Percentiles rank a stretch among this genome's conserved stretches.
Evolutionary conservation across 129 eudicot genomes (phyloP).

Genomic region (Sambucus nigra): DNA sequence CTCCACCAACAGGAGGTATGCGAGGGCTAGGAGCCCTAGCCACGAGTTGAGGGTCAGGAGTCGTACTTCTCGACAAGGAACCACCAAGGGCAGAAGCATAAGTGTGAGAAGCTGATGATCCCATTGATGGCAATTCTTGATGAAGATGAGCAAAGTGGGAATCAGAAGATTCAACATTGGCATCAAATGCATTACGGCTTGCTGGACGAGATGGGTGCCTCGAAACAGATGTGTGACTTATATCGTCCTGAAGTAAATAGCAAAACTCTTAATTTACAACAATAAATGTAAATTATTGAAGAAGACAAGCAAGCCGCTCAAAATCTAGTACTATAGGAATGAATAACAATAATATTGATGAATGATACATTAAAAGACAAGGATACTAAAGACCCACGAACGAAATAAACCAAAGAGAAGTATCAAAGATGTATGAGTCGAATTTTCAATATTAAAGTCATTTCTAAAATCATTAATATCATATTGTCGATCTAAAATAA

Average conservation of each 20-base stretch:
- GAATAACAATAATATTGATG: background rate
- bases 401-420: background rate
- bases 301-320: background rate
- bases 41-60: slow-evolving; percentile 72
- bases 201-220: slow-evolving; percentile 68
- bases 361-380: background rate
- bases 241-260: slow-evolving; percentile 47
- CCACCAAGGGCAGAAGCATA: slow-evolving; percentile 85
- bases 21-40: slow-evolving; percentile 71
- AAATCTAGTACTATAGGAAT: background rate
- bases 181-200: slow-evolving; percentile 65
- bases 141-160: slow-evolving; percentile 45
- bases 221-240: slow-evolving; percentile 37
- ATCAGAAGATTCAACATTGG: slow-evolving; percentile 39
- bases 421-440: background rate
- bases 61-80: slow-evolving; percentile 79
- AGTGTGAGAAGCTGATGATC: slow-evolving; percentile 42
- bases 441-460: background rate
- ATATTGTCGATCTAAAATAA: background rate
- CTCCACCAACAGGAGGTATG: slow-evolving; percentile 51
- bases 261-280: slow-evolving; percentile 3
- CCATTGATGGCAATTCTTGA: slow-evolving; percentile 32
- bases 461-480: background rate
- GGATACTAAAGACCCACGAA: background rate
- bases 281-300: background rate